Evolutionary conservation across 2,329 filamentous ascomycete genomes (phyloP).

Genomic region (Apiospora marii): DNA sequence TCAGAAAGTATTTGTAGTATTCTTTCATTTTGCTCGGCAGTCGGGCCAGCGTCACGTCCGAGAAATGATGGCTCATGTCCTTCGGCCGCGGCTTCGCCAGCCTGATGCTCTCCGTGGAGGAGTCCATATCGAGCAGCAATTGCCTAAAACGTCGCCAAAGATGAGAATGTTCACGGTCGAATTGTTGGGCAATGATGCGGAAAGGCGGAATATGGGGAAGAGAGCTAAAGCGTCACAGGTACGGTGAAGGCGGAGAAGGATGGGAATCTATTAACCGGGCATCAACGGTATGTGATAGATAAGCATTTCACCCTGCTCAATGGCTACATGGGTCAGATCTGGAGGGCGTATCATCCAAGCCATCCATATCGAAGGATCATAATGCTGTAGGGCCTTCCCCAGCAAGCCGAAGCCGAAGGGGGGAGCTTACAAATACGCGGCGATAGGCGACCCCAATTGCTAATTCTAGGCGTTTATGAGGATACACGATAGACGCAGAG

Average conservation of each 20-base stretch:
- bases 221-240: conserved; percentile 7
- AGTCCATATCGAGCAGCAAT: not conserved
- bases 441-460: conserved; percentile 6
- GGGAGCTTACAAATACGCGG: conserved; percentile 7
- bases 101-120: conserved; percentile 28
- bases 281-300: not conserved
- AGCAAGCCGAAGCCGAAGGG: conserved; percentile 1
- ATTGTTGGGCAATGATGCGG: not conserved
- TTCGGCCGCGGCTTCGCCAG: conserved; percentile 58
- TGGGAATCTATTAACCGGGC: not conserved
- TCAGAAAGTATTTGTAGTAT: conserved; percentile 85
- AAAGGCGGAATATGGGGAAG: conserved; percentile 1
- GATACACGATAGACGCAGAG: conserved; percentile 1
- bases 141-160: not conserved
- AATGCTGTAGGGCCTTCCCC: not conserved
- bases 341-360: not conserved
- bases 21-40: conserved; percentile 74
- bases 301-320: not conserved
- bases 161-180: not conserved
- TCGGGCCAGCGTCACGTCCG: conserved; percentile 71
- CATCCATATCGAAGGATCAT: conserved; percentile 6
- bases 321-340: not conserved
- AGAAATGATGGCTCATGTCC: conserved; percentile 83
- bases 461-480: not conserved
- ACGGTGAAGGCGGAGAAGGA: conserved; percentile 3